A percentile compares a stretch with the other conserved stretches of the same genome.
Conservation (phyloP, 2,329 filamentous ascomycete genomes). For the Diaporthe citrichinensis region DNA sequence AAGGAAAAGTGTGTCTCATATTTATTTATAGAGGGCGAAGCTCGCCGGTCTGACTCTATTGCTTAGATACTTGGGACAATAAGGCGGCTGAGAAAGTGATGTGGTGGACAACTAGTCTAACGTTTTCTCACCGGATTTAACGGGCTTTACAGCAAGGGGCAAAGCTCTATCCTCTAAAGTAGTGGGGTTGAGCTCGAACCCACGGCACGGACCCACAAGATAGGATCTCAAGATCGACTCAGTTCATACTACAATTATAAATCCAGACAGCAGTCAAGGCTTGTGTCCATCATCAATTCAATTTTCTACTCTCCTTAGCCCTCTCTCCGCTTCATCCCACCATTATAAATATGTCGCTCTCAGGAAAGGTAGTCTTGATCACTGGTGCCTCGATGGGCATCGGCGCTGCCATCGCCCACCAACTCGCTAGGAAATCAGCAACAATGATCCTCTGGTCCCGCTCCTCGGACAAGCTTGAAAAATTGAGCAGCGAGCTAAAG, state of each 20-base stretch:
- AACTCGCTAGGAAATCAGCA: conserved; percentile 19
- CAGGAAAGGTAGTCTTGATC: neutral
- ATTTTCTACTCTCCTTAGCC: neutral
- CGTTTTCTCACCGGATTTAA: neutral
- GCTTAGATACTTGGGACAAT: neutral
- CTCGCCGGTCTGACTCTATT: neutral
- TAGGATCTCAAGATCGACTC: neutral
- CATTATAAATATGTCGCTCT: neutral
- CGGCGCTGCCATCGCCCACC: conserved; percentile 7
- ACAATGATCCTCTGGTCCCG: neutral
- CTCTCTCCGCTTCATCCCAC: neutral
- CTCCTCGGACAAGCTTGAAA: neutral
- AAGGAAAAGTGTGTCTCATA: neutral
- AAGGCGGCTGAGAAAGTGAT: neutral
- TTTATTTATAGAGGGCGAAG: neutral
- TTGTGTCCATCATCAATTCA: neutral
- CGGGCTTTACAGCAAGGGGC: neutral
- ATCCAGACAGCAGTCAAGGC: neutral
- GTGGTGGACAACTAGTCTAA: neutral
- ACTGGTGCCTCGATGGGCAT: conserved; percentile 26
- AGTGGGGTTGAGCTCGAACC: conserved; percentile 5
- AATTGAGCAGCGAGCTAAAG: conserved; percentile 5
- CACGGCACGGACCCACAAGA: conserved; percentile 8
- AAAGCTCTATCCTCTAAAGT: neutral
- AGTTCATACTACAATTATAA: neutral